Conservation (phyloP, 108 stramenopile genomes). For the Skeletonema potamos region DNA sequence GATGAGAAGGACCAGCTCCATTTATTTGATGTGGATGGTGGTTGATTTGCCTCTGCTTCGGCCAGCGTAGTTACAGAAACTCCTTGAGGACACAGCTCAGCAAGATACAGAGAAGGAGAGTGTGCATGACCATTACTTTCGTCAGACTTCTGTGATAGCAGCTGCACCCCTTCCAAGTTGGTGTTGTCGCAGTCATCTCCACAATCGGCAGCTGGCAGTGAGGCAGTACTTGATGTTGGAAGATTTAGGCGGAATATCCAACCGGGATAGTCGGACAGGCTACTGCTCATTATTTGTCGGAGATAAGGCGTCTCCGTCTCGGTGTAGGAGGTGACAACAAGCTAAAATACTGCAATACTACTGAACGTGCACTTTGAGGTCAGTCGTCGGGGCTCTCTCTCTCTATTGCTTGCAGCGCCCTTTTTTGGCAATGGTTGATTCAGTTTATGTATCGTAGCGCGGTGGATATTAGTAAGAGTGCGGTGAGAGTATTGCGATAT, state of each 20-base stretch:
- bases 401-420: not conserved
- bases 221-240: not conserved
- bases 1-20: constrained; percentile 52
- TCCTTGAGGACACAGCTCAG: constrained; percentile 42
- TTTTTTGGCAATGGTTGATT: not conserved
- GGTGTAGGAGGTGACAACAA: too few relatives aligned
- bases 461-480: too few relatives aligned
- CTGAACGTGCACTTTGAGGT: not conserved
- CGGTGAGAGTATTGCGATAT: too few relatives aligned
- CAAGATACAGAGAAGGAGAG: constrained; percentile 20
- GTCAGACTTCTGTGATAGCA: not conserved
- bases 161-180: constrained; percentile 12
- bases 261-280: not conserved
- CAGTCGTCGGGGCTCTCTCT: not conserved
- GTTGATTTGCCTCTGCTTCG: not conserved
- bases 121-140: not conserved
- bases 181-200: not conserved
- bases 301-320: too few relatives aligned
- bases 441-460: too few relatives aligned
- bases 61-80: constrained; percentile 13
- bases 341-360: not conserved
- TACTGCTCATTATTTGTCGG: not conserved
- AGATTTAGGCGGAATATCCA: constrained; percentile 9
- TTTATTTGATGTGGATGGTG: not conserved
- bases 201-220: not conserved